Evolutionary conservation across 805 yeast genomes (phyloP).

Genomic region (Starmerella davenportii): DNA sequence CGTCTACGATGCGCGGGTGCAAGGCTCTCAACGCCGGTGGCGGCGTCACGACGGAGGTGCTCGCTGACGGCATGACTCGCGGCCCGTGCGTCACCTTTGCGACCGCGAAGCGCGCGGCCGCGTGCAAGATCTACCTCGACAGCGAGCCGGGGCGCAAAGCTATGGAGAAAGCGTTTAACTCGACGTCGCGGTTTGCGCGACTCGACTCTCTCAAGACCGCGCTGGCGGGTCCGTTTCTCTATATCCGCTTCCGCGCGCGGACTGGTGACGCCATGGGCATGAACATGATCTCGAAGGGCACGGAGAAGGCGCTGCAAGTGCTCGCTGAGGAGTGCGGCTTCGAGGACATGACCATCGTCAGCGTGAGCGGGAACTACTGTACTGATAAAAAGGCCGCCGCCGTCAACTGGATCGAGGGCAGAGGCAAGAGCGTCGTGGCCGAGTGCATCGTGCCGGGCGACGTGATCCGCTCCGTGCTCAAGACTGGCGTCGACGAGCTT

Average conservation of each 20-base stretch:
- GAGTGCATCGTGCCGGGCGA: constrained; percentile 79
- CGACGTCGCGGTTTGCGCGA: constrained; percentile 94
- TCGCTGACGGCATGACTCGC: constrained; percentile 97
- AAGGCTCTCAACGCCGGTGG: constrained; percentile 96
- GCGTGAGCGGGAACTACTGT: constrained; percentile 94
- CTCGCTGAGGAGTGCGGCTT: constrained; percentile 84
- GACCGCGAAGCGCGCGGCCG: constrained; percentile 70
- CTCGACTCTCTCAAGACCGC: constrained; percentile 82
- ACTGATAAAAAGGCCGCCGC: constrained; percentile 97
- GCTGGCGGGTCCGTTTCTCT: constrained; percentile 77
- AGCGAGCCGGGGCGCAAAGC: constrained; percentile 78
- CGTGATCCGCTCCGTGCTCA: constrained; percentile 63
- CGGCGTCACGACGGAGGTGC: constrained; percentile 79
- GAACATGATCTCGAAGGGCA: constrained; percentile 99
- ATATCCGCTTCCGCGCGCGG: constrained; percentile 87
- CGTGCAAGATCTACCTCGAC: constrained; percentile 87
- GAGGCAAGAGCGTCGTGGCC: constrained; percentile 96
- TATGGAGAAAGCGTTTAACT: constrained; percentile 78
- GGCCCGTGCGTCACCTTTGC: constrained; percentile 95
- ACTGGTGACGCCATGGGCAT: constrained; percentile 99
- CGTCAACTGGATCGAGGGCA: constrained; percentile 96
- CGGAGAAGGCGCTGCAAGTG: constrained; percentile 63
- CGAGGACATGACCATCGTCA: constrained; percentile 80
- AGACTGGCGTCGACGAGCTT: constrained; percentile 80
- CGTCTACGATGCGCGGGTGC: constrained; percentile 98